These are phyloP conservation scores for Chaetomiaceae sp. DNA, from an alignment of 2,329 filamentous ascomycete species.

Conservation along the genomic window DNA sequence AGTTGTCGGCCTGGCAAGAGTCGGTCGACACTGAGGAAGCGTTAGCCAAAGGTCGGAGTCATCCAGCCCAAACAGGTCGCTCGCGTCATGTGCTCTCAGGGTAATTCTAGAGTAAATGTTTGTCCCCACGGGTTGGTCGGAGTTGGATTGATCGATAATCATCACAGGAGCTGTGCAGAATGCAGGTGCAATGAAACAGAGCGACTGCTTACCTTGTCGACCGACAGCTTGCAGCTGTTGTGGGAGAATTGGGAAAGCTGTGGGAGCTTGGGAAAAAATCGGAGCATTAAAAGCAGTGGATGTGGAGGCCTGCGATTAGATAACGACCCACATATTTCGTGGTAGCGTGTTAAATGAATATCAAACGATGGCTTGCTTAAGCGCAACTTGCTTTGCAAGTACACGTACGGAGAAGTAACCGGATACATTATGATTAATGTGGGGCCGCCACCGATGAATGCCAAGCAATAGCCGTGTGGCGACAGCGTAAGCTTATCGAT, in stretches of 20 bases:
- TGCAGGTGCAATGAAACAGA: conserved; percentile 2
- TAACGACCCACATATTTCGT: not conserved
- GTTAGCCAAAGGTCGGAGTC: conserved; percentile 18
- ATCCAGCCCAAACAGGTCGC: conserved; percentile 11
- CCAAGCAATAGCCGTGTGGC: not conserved
- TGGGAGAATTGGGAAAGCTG: conserved; percentile 19
- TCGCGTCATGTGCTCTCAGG: conserved; percentile 43
- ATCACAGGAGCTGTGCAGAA: conserved; percentile 34
- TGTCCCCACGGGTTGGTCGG: conserved; percentile 54
- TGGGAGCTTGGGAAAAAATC: conserved; percentile 22
- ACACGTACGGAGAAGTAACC: too few relatives aligned
- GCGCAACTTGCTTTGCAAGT: too few relatives aligned
- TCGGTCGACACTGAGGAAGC: conserved; percentile 15
- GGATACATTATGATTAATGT: too few relatives aligned
- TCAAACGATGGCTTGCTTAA: too few relatives aligned
- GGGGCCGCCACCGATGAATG: too few relatives aligned
- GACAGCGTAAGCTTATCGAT: conserved; percentile 19
- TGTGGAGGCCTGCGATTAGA: conserved; percentile 19
- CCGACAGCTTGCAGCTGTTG: conserved; percentile 8
- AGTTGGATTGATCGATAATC: conserved; percentile 58
- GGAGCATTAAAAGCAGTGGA: conserved; percentile 15
- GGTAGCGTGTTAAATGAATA: conserved; percentile 5
- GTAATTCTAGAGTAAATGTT: conserved; percentile 46
- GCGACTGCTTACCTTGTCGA: conserved; percentile 26
- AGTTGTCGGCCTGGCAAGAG: not conserved